Evolutionary conservation across 179 eudicot species (phyloP).

Genomic region (Patellifolia procumbens): DNA sequence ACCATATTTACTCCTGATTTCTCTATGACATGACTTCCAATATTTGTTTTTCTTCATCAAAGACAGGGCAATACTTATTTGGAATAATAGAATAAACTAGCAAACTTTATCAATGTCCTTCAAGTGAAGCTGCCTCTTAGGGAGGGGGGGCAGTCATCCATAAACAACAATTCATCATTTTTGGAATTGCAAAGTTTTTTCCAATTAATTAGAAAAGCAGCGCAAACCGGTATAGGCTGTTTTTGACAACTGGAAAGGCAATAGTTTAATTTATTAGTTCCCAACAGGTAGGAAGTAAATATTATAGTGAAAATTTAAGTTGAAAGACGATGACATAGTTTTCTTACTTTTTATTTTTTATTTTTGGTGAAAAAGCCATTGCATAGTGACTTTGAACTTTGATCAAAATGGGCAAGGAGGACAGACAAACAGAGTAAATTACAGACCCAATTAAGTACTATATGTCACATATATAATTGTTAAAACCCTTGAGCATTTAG

Average conservation of each 20-base stretch:
- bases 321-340: too few species aligned
- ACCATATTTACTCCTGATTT: too few species aligned
- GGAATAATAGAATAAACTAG: not conserved
- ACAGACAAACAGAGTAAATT: not conserved
- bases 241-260: not conserved
- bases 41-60: too few species aligned
- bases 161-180: too few species aligned
- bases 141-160: too few species aligned
- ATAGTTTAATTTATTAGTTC: not conserved
- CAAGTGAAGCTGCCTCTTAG: too few species aligned
- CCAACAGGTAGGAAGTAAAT: constrained; percentile 5
- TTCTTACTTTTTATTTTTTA: too few species aligned
- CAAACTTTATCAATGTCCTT: too few species aligned
- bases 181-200: not conserved
- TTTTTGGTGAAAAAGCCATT: not conserved
- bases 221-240: not conserved
- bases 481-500: not conserved
- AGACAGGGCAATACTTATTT: not conserved
- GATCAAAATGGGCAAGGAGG: not conserved
- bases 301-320: not conserved
- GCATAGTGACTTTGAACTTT: not conserved
- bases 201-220: not conserved
- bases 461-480: not conserved
- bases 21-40: too few species aligned
- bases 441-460: not conserved